These are phyloP conservation scores for Plasmodium cynomolgi DNA, from an alignment of 169 alveolate genomes.

Conservation along the genomic window DNA sequence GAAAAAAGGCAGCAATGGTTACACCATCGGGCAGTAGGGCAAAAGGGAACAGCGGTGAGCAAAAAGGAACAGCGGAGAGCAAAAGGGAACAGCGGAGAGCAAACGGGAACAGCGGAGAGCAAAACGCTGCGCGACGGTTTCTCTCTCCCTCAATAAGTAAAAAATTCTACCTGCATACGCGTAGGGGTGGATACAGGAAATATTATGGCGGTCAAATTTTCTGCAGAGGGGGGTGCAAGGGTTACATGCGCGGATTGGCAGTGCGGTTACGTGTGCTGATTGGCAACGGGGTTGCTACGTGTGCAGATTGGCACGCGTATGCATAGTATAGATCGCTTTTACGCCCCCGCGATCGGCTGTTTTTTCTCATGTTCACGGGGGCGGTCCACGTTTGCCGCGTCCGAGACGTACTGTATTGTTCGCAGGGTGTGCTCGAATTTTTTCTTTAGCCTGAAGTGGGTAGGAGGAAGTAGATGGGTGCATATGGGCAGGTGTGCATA, in stretches of 20 bases:
- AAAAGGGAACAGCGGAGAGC: background rate
- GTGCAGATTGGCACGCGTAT: too few relatives aligned
- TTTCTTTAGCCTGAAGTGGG: conserved; percentile 30
- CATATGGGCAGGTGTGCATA: background rate
- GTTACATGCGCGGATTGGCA: background rate
- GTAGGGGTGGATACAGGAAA: conserved; percentile 55
- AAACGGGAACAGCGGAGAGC: too few relatives aligned
- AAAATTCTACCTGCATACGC: conserved; percentile 45
- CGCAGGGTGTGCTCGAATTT: conserved; percentile 54
- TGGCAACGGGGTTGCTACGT: background rate
- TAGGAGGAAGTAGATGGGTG: background rate
- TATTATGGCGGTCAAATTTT: conserved; percentile 45
- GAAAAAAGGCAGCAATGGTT: background rate
- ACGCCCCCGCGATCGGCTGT: too few relatives aligned
- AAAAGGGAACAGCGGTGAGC: background rate
- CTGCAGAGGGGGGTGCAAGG: background rate
- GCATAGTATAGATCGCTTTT: background rate
- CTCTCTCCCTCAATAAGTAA: background rate
- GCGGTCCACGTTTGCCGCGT: background rate
- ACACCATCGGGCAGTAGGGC: background rate
- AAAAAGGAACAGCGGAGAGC: background rate
- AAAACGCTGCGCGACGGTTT: background rate
- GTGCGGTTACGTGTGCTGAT: background rate
- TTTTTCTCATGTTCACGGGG: background rate
- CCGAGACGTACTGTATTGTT: conserved; percentile 43